These are phyloP conservation scores for Ustilago vetiveriae DNA, from an alignment of 1,284 basidiomycete species.

Conservation along the genomic window DNA sequence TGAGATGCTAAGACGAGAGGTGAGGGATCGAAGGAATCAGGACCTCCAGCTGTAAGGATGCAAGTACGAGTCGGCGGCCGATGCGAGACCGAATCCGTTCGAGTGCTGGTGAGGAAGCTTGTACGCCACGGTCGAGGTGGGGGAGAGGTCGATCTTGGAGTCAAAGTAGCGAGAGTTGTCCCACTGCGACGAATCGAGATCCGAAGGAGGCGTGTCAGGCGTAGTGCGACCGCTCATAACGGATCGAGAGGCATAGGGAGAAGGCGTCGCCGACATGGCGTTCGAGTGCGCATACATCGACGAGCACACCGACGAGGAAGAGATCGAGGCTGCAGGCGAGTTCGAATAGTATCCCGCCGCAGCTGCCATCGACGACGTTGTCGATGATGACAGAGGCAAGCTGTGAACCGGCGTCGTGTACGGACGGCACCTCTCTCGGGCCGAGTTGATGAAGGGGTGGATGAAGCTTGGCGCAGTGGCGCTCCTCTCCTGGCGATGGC, in stretches of 20 bases:
- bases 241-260: constrained; percentile 45
- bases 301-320: constrained; percentile 48
- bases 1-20: too few relatives aligned
- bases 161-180: constrained; percentile 40
- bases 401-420: constrained; percentile 55
- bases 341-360: constrained; percentile 27
- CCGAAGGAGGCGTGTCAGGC: constrained; percentile 60
- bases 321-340: constrained; percentile 43
- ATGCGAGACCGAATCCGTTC: constrained; percentile 1
- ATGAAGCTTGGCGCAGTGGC: constrained; percentile 37
- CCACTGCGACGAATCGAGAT: constrained; percentile 42
- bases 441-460: constrained; percentile 42
- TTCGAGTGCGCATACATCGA: constrained; percentile 33
- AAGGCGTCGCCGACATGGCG: constrained; percentile 43
- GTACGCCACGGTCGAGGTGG: constrained; percentile 19
- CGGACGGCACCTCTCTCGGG: constrained; percentile 42
- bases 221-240: constrained; percentile 58
- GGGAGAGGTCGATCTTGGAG: constrained; percentile 19
- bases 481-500: constrained; percentile 42
- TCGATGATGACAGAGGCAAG: constrained; percentile 28
- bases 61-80: constrained; percentile 33
- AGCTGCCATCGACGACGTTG: constrained; percentile 11
- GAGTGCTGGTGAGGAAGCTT: constrained; percentile 18
- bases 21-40: not conserved
- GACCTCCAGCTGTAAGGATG: constrained; percentile 46